Percentiles rank a stretch among this genome's conserved stretches.
Conservation (phyloP, 1,139 yeast genomes). For the Saccharomycopsis hybrid region DNA sequence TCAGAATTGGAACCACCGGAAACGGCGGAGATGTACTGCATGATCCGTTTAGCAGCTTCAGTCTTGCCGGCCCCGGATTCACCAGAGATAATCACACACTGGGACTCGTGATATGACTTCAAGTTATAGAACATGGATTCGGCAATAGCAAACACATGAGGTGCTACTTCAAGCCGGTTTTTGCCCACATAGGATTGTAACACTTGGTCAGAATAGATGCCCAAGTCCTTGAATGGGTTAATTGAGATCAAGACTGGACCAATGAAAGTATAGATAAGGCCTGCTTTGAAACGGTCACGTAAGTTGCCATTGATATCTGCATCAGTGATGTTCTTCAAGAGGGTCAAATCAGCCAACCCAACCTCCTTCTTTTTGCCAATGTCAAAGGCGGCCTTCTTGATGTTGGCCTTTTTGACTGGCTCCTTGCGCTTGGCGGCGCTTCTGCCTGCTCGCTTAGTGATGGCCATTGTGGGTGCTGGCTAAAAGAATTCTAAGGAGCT, state of each 20-base stretch:
- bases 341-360: conserved; percentile 91
- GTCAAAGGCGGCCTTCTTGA: conserved; percentile 91
- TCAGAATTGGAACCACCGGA: conserved; percentile 46
- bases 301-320: conserved; percentile 90
- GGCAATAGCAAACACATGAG: conserved; percentile 97
- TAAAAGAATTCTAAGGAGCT: too few species aligned
- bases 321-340: conserved; percentile 82
- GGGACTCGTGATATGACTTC: conserved; percentile 91
- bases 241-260: conserved; percentile 91
- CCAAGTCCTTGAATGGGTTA: conserved; percentile 93
- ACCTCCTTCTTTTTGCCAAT: conserved; percentile 87
- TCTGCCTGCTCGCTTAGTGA: conserved; percentile 63
- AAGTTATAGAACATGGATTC: conserved; percentile 94
- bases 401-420: conserved; percentile 47
- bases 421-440: conserved; percentile 47
- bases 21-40: conserved; percentile 96
- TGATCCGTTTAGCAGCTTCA: conserved; percentile 96
- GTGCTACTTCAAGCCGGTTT: conserved; percentile 94
- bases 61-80: conserved; percentile 99
- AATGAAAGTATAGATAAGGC: conserved; percentile 81
- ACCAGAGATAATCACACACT: conserved; percentile 97
- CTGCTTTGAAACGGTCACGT: conserved; percentile 82
- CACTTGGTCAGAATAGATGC: conserved; percentile 80
- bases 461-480: conserved; percentile 70
- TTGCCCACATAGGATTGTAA: conserved; percentile 79